Percentiles rank a stretch among this genome's conserved stretches.
These are phyloP conservation scores for Hypoxylon perforatum DNA, from an alignment of 495 filamentous ascomycete species.

Conservation along the genomic window DNA sequence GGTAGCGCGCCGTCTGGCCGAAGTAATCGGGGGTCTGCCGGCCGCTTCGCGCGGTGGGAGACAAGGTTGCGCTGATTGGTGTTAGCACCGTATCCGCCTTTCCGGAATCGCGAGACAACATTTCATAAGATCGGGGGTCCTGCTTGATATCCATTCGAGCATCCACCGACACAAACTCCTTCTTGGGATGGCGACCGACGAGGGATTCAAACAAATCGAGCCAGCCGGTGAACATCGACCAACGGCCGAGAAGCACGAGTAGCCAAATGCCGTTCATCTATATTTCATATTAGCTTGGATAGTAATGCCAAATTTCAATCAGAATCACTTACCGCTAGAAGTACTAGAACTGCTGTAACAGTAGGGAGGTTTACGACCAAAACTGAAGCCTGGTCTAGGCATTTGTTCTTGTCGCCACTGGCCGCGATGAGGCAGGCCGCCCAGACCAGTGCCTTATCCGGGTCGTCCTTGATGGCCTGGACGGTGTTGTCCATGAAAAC, in stretches of 20 bases:
- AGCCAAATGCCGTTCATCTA: slow-evolving; percentile 88
- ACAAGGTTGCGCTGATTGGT: slow-evolving; percentile 55
- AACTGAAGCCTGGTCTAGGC: slow-evolving; percentile 65
- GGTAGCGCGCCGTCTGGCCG: slow-evolving; percentile 57
- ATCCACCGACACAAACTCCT: slow-evolving; percentile 90
- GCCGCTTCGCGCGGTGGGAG: slow-evolving; percentile 48
- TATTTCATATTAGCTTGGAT: slow-evolving; percentile 27
- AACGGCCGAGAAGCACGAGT: slow-evolving; percentile 80
- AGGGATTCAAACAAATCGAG: slow-evolving; percentile 66
- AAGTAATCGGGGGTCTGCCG: slow-evolving; percentile 62
- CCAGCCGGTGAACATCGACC: slow-evolving; percentile 88
- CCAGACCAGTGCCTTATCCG: slow-evolving; percentile 68
- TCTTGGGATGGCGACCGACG: slow-evolving; percentile 54
- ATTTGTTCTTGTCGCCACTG: slow-evolving; percentile 72
- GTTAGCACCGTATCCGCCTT: slow-evolving; percentile 58
- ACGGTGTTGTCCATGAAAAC: slow-evolving; percentile 82
- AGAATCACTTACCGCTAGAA: slow-evolving; percentile 73
- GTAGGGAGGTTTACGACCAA: slow-evolving; percentile 79
- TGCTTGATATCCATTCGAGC: slow-evolving; percentile 71
- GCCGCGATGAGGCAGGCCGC: slow-evolving; percentile 71
- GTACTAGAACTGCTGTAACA: slow-evolving; percentile 80
- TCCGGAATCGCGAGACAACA: slow-evolving; percentile 71
- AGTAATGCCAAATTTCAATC: neutral
- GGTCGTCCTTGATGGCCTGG: slow-evolving; percentile 63
- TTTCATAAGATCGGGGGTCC: slow-evolving; percentile 82